Evolutionary conservation across 2,329 filamentous ascomycete species (phyloP).

Genomic region (Cyphellophora attinorum): DNA sequence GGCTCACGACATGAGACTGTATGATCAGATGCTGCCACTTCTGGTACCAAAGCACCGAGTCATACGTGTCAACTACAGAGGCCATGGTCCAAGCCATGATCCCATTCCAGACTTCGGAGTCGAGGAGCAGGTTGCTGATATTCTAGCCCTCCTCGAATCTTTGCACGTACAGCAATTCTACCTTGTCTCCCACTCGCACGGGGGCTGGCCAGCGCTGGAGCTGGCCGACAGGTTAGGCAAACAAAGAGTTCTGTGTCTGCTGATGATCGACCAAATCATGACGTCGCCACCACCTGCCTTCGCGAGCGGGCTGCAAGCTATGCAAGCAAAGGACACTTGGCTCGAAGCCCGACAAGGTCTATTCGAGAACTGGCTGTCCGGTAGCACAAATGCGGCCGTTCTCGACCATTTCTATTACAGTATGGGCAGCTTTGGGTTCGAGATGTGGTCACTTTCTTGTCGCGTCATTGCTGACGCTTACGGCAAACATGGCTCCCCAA

Average conservation of each 20-base stretch:
- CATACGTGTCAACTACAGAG: constrained; percentile 3
- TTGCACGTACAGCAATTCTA: constrained; percentile 8
- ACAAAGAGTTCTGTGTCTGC: constrained; percentile 7
- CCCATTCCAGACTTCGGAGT: constrained; percentile 3
- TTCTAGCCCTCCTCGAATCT: constrained; percentile 3
- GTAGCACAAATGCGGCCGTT: constrained; percentile 3
- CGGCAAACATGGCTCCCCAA: constrained; percentile 2
- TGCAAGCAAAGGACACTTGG: constrained; percentile 4
- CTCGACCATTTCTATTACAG: constrained; percentile 6
- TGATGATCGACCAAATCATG: constrained; percentile 13
- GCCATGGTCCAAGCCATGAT: constrained; percentile 2
- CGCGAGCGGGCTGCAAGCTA: constrained; percentile 1
- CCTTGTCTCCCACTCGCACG: constrained; percentile 10
- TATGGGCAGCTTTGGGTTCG: constrained; percentile 3
- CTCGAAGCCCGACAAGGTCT: constrained; percentile 1
- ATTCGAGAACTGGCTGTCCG: constrained; percentile 4
- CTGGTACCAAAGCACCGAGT: constrained; percentile 1
- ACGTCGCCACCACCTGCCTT: constrained; percentile 6
- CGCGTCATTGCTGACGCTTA: constrained; percentile 3
- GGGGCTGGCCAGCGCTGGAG: constrained; percentile 10
- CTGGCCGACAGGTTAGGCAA: constrained; percentile 6
- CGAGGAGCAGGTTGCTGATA: constrained; percentile 5
- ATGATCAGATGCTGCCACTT: constrained; percentile 7
- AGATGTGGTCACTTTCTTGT: constrained; percentile 5
- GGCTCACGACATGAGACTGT: constrained; percentile 10